Evolutionary conservation across 495 filamentous ascomycete species (phyloP).

Genomic region (Talaromyces liani): DNA sequence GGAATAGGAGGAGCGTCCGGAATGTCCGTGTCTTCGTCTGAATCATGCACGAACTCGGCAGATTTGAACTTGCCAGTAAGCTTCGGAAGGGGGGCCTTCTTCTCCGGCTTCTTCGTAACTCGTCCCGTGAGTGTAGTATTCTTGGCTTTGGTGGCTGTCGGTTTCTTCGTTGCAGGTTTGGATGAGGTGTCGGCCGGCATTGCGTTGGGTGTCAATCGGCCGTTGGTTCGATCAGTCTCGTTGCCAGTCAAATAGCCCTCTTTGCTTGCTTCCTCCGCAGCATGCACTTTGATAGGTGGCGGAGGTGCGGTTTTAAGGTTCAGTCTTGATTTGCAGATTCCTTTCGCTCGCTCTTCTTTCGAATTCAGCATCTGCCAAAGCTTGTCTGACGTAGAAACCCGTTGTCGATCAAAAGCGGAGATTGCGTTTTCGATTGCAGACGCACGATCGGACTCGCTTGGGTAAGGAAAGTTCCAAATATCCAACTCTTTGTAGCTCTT

Average conservation of each 20-base stretch:
- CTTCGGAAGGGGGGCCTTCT: constrained; percentile 41
- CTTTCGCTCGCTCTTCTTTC: constrained; percentile 68
- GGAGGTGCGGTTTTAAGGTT: constrained; percentile 49
- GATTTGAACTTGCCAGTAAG: constrained; percentile 53
- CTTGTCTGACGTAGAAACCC: constrained; percentile 62
- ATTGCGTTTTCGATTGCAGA: constrained; percentile 81
- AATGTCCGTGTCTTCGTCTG: constrained; percentile 60
- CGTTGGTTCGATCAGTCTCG: constrained; percentile 47
- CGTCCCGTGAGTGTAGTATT: constrained; percentile 40
- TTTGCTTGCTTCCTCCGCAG: constrained; percentile 40
- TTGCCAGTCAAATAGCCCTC: constrained; percentile 35
- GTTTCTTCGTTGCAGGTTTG: constrained; percentile 55
- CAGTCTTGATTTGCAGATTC: constrained; percentile 70
- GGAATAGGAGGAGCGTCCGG: constrained; percentile 35
- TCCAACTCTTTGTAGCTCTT: constrained; percentile 76
- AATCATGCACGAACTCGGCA: constrained; percentile 67
- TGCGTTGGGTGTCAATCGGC: constrained; percentile 26
- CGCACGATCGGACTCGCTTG: constrained; percentile 58
- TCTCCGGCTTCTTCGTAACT: constrained; percentile 41
- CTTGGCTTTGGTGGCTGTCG: constrained; percentile 50
- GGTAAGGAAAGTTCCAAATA: constrained; percentile 70
- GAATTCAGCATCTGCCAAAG: constrained; percentile 77
- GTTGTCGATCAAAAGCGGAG: constrained; percentile 68
- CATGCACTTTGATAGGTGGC: constrained; percentile 52
- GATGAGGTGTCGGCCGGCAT: constrained; percentile 43